phyloP scores from a whole-genome alignment of 2,329 filamentous ascomycete species.

The Aspergillus chevalieri region DNA sequence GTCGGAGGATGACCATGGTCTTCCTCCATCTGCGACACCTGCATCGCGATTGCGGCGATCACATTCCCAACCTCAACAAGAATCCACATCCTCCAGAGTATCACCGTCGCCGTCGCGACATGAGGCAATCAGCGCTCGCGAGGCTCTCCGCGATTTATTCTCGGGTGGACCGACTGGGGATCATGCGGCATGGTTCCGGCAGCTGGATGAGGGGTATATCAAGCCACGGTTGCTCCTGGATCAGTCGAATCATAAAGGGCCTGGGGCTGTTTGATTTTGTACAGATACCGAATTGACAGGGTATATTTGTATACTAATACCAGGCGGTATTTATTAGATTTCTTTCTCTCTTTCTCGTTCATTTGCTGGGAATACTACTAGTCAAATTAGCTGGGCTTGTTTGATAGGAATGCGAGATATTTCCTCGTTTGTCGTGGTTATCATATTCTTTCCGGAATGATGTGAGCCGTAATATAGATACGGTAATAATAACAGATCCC shows the following conservation, averaged over 20 bases:
- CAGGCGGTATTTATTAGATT: neutral
- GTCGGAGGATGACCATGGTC: slow-evolving; percentile 42
- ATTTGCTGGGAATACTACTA: neutral
- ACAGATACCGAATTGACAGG: too few relatives aligned
- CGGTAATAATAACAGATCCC: neutral
- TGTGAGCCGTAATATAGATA: neutral
- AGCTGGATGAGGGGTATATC: slow-evolving; percentile 92
- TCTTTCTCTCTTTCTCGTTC: neutral
- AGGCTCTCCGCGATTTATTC: slow-evolving; percentile 73
- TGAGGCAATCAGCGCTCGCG: slow-evolving; percentile 59
- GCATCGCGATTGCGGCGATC: slow-evolving; percentile 31
- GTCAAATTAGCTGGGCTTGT: neutral
- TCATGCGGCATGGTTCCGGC: slow-evolving; percentile 80
- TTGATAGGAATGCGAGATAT: neutral
- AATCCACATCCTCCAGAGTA: slow-evolving; percentile 14
- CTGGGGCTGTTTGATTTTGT: slow-evolving; percentile 28
- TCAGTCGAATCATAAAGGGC: slow-evolving; percentile 46
- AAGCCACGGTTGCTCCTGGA: slow-evolving; percentile 86
- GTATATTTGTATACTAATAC: too few relatives aligned
- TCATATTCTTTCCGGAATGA: neutral
- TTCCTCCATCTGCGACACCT: slow-evolving; percentile 45
- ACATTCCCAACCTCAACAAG: slow-evolving; percentile 28
- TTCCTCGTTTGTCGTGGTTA: neutral
- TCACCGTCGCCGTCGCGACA: slow-evolving; percentile 21
- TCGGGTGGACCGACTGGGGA: slow-evolving; percentile 68